Evolutionary conservation across 768 basidiomycete species (phyloP), one percentile per base, ranked within the genome.

Genomic region (Tephrocybe sp.): DNA sequence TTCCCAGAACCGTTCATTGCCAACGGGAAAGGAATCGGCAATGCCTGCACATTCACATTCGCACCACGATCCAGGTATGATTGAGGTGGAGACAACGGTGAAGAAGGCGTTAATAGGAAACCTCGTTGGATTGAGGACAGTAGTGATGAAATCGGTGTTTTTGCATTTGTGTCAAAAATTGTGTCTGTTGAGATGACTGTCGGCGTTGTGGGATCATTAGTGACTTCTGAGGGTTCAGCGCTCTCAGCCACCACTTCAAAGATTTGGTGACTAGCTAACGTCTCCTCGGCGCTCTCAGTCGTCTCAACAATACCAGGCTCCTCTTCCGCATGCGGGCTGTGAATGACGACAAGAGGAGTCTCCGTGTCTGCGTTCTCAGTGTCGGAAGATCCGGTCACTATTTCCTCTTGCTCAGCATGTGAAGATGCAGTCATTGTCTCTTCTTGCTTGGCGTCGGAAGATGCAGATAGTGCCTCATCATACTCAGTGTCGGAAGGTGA

Each of bases 131-230:
- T 88, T 2, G 84, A 78, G 14, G 74, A 70, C 39, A 84, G 67
- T 25, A 88, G 74, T 8, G 79, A 71, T 6, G 86, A 86, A 42
- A 88, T 88, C 2, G 86, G 86, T 25, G 86, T 88, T 54, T 73
- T 80, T 28, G 45, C 43, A 20, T 50, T 46, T 28, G 45, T 36
- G 12, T 53, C 50, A 7, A 47, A 44, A 33, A 37, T 12, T n/a
- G 20, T 34, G 25, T 49, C 34, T 26, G 50, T 28, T n/a, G 49
- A 26, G 20, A 23, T 34, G 15, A 54, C 5, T 3, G 44, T 46
- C 3, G 61, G 61, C 26, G 54, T 58, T 32, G 44, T 20, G 2
- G 53, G 45, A 3, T 33, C 32, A 3, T 39, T 36, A 7, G 25
- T 15, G 4, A 21, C 32, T 36, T 36, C 34, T n/a, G n/a, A n/a